These are phyloP conservation scores for Cordyceps sp. DNA, from an alignment of 2,329 filamentous ascomycete species.

Conservation along the genomic window DNA sequence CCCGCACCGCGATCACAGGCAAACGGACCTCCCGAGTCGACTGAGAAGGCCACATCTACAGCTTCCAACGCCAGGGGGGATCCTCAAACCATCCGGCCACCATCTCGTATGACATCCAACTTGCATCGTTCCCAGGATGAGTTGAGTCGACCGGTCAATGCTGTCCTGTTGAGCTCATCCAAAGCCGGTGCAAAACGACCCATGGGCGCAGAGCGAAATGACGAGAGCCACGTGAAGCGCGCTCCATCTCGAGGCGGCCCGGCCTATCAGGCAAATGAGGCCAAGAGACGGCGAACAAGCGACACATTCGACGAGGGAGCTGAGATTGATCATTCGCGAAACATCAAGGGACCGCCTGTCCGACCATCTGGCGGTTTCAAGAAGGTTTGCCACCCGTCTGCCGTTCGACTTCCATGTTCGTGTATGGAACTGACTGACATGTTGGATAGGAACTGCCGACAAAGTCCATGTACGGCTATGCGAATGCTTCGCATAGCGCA, in stretches of 20 bases:
- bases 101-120: conserved; percentile 42
- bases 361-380: conserved; percentile 55
- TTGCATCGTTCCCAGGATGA: conserved; percentile 40
- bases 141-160: conserved; percentile 39
- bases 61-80: conserved; percentile 13
- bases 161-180: conserved; percentile 35
- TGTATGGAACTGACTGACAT: conserved; percentile 15
- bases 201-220: conserved; percentile 47
- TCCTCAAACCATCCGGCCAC: conserved; percentile 22
- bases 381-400: conserved; percentile 37
- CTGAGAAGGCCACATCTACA: conserved; percentile 10
- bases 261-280: conserved; percentile 52
- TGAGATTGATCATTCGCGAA: conserved; percentile 37
- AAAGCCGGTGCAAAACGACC: conserved; percentile 59
- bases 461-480: conserved; percentile 48
- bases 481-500: conserved; percentile 35
- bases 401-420: no score
- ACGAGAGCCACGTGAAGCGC: conserved; percentile 29
- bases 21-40: conserved; percentile 31
- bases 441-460: conserved; percentile 35
- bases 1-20: conserved; percentile 39
- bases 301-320: conserved; percentile 52
- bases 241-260: conserved; percentile 31
- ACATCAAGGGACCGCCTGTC: conserved; percentile 68
- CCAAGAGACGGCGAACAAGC: conserved; percentile 65